Evolutionary conservation across 2,329 filamentous ascomycete species (phyloP), one percentile per base, ranked within the genome.

Genomic region (Cercospora brassicicola): DNA sequence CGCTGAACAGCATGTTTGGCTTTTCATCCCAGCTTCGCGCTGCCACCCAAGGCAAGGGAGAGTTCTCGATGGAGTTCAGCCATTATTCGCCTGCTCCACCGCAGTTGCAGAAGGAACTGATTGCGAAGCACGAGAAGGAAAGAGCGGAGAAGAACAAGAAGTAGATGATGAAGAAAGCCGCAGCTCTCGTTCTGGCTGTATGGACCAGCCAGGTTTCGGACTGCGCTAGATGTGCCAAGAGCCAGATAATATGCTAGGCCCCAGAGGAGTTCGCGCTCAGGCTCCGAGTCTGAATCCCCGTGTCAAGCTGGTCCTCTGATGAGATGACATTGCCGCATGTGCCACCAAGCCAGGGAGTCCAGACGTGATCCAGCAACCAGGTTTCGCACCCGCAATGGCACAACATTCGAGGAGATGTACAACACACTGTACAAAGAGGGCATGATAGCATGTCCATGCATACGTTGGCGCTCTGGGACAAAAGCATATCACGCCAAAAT

Each of bases 31-130:
- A 97, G 81, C 82, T 99, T 73, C 88, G 95, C 75, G 95, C 95
- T 13, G 92, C 94, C 23, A 98, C 94, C 2, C 95, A 99, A 83
- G 95, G 95, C 70, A 99, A 99, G 86, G 95, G 95, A 76, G 95
- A 99, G 84, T 99, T 97, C 79, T 91, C 88, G 76, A 98, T 99
- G 95, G 95, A 99, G 82, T 99, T 99, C 78, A 95, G 91, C 81
- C 95, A 98, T 83, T 99, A 99, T 77, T 89, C 91, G 62, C 86
- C 93, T 62, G 93, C 95, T 67, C 91, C 94, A 59, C 88, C 89
- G 75, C 94, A 98, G 78, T 80, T 98, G 80, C 95, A 99, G 90
- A 91, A 87, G 80, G 89, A 91, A 78, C 80, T 92, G 60, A 82
- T 91, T 51, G 84, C 87, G 26, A 90, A 90, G 80, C 85, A 90